Evolutionary conservation across 305 asterid genomes (phyloP), one percentile per base, ranked within the genome.

Genomic region (Striga hermonthica): DNA sequence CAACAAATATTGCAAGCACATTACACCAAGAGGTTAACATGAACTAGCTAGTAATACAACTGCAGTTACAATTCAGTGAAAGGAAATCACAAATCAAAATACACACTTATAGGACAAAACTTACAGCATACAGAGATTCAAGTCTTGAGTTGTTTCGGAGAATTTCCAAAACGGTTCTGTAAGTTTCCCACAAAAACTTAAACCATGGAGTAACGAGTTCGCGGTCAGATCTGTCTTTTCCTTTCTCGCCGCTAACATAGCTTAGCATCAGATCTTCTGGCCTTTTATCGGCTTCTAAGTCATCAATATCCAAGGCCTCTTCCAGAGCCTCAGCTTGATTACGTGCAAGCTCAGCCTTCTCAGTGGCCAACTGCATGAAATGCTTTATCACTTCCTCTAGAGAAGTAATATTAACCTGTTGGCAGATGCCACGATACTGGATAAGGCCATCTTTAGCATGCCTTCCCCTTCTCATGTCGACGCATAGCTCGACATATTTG

Each of bases 131-230:
- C 50, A 88, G 80, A 41, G 85, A 82, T 77, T 90, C 97, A 83
- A 94, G 76, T 77, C 85, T 90, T 12, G 99, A 88, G 84, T 94
- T 94, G 80, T 94, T 94, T 38, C 97, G 84, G 56, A 90, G 76
- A 57, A 94, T 85, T 75, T 94, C 99, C 77, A 90, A 71, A 61
- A 88, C 95, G 0, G 95, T 88, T 78, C 99, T 86, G 77, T 93
- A 93, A 0, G 99, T 93, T 83, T 93, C 99, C 99, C 99, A 93
- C 79, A 90, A 80, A 72, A 93, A 93, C 84, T 93, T 93, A 76
- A 93, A 93, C 96, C 99, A 90, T 0, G 99, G 99, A n/a, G 99
- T 93, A 58, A 93, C 97, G 60, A 86, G 95, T 76, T 93, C 97
- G 6, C 96, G 94, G 45, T 93, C 99, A 36, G 98, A 94, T 68